Base-by-base conservation (phyloP, 805 yeast species). In the Candida nitratophila region DNA sequence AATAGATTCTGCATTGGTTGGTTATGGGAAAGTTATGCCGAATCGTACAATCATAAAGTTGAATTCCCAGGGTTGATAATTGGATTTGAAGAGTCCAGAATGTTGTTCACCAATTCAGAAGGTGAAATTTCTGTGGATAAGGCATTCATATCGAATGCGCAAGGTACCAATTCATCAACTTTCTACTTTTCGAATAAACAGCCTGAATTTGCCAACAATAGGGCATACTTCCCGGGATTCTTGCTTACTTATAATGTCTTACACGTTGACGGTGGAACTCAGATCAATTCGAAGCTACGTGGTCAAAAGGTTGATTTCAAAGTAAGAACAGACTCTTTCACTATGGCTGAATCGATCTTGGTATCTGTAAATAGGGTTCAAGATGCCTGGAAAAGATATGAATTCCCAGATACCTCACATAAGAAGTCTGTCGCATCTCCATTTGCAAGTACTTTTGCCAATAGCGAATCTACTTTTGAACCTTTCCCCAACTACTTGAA, bases 1-100 rank as follows among this genome's bases (percentile, higher is more conserved):
- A 74, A 80, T 50, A 76, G 83, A 49, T 69, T 85, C 47, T 84
- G 95, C 48, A 47, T 84, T 30, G 95, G 96, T 0, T 87, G 96
- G 89, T 57, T 84, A 4, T 84, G 83, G 56, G 80, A 75, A n/a
- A 57, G 55, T 15, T 54, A 55, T 7, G 1, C 47, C 55, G 2
- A 71, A 70, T 3, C 43, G 40, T 4, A 39, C 42, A 15, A 30
- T 36, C 5, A 34, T 36, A 15, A 42, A 45, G 8, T 24, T 11
- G 43, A 39, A 10, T 46, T 50, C 20, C 88, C 88, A 0, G 96
- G 96, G 11, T 55, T 87, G n/a, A 80, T 85, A 33, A 48, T 79
- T 27, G 97, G 97, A 0, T 86, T 84, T 44, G 87, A 86, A 50
- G 66, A 81, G 16, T 75, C 87, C 19, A 84, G 81, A 48, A 79